Percentiles rank a stretch among this genome's conserved stretches.
Evolutionary conservation across 106 monocot species (phyloP).

Genomic region (Apostasia shenzhenica): DNA sequence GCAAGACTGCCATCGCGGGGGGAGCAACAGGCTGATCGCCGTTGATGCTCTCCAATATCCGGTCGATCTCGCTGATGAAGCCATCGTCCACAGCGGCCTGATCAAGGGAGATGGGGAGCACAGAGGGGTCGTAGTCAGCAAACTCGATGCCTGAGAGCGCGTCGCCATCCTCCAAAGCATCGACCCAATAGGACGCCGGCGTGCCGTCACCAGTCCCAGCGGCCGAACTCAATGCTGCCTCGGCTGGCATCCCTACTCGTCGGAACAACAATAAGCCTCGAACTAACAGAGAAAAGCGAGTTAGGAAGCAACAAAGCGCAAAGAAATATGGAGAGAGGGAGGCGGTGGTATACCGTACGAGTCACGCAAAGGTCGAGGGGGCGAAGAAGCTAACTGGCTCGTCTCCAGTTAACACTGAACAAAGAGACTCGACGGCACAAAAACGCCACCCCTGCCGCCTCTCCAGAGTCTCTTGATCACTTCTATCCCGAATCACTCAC

Average conservation of each 20-base stretch:
- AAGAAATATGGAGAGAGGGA: slow-evolving; percentile 32
- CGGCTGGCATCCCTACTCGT: slow-evolving; percentile 8
- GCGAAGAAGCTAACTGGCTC: slow-evolving; percentile 1
- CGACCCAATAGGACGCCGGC: slow-evolving; percentile 74
- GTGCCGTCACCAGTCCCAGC: slow-evolving; percentile 6
- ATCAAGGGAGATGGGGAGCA: slow-evolving; percentile 27
- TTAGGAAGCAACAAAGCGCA: neutral
- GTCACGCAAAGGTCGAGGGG: slow-evolving; percentile 30
- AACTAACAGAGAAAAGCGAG: slow-evolving; percentile 12
- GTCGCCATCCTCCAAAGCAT: slow-evolving; percentile 63
- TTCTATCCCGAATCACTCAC: neutral
- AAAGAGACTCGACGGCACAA: slow-evolving; percentile 64
- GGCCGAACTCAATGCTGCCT: neutral
- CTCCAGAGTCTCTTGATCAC: neutral
- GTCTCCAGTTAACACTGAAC: neutral
- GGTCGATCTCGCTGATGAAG: slow-evolving; percentile 71
- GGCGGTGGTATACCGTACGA: slow-evolving; percentile 78
- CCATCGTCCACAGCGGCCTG: slow-evolving; percentile 25
- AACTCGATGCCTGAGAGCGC: slow-evolving; percentile 39
- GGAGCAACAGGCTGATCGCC: slow-evolving; percentile 9
- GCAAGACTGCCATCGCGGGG: neutral
- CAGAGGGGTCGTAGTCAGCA: slow-evolving; percentile 35
- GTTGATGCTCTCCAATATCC: slow-evolving; percentile 69
- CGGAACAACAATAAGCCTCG: neutral
- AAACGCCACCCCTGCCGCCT: slow-evolving; percentile 69